phyloP scores from a whole-genome alignment of 306 rosid species.

The Quercus cerris region DNA sequence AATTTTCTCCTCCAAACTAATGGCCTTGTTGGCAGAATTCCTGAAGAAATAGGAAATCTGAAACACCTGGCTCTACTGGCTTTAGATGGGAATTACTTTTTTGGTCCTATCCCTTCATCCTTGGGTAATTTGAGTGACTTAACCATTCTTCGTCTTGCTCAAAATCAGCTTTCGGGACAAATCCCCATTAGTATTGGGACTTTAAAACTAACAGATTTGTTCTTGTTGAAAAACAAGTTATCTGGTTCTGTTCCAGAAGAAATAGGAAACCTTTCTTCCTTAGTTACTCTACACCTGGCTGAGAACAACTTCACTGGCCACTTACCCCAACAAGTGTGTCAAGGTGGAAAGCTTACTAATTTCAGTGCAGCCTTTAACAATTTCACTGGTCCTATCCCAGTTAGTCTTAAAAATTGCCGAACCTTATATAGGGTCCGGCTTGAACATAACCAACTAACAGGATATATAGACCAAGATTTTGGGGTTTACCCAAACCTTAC shows the following conservation, averaged over 20 bases:
- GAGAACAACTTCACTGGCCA: constrained; percentile 50
- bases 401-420: constrained; percentile 40
- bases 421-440: constrained; percentile 45
- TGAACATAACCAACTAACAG: constrained; percentile 36
- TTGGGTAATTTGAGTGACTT: constrained; percentile 45
- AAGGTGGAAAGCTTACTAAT: constrained; percentile 42
- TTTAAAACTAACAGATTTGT: constrained; percentile 36
- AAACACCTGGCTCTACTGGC: constrained; percentile 35
- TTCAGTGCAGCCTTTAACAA: constrained; percentile 43
- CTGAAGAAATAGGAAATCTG: constrained; percentile 54
- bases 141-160: constrained; percentile 27
- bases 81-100: constrained; percentile 32
- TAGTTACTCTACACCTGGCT: constrained; percentile 48
- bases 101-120: constrained; percentile 47
- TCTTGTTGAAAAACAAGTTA: constrained; percentile 27
- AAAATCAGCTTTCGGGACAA: constrained; percentile 41
- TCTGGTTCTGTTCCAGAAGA: constrained; percentile 48
- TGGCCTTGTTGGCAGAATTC: constrained; percentile 35
- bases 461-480: constrained; percentile 40
- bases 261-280: constrained; percentile 47
- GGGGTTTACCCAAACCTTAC: constrained; percentile 56
- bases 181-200: constrained; percentile 42
- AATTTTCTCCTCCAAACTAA: constrained; percentile 46
- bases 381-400: constrained; percentile 52
- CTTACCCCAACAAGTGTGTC: constrained; percentile 53